Conservation (phyloP, 441 rosid species). For the Sinapis alba region DNA sequence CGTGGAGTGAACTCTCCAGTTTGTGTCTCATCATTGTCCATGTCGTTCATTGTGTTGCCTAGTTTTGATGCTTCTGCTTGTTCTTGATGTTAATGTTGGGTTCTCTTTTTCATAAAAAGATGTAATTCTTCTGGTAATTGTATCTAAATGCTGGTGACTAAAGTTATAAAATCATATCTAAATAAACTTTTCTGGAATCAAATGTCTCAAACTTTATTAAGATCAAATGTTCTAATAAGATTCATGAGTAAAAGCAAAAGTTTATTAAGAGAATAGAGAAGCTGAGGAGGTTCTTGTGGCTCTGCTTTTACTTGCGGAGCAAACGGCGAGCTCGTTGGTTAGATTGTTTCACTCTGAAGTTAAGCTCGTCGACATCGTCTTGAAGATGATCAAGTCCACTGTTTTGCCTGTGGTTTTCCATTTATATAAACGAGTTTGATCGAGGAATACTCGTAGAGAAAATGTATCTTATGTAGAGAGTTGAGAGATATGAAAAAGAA, state of each 20-base stretch:
- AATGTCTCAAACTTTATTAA: slow-evolving; percentile 7
- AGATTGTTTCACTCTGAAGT: slow-evolving; percentile 66
- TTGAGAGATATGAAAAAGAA: slow-evolving; percentile 30
- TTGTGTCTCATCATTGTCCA: slow-evolving; percentile 57
- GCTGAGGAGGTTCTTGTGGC: slow-evolving; percentile 19
- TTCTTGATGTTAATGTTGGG: slow-evolving; percentile 30
- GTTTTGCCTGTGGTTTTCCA: slow-evolving; percentile 62
- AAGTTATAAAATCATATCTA: not conserved
- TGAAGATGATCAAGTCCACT: slow-evolving; percentile 60
- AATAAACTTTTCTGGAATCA: not conserved
- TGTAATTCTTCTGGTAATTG: slow-evolving; percentile 37
- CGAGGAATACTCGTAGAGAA: not conserved
- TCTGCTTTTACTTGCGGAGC: slow-evolving; percentile 64
- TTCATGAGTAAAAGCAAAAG: slow-evolving; percentile 14
- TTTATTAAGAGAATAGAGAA: slow-evolving; percentile 19
- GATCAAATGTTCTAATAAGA: slow-evolving; percentile 11
- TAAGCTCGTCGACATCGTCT: slow-evolving; percentile 73
- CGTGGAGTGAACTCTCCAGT: slow-evolving; percentile 53
- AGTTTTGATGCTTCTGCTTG: slow-evolving; percentile 84
- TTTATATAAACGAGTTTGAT: not conserved
- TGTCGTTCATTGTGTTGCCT: slow-evolving; percentile 80
- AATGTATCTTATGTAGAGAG: not conserved
- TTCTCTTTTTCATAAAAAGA: not conserved
- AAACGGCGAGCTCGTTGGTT: slow-evolving; percentile 65
- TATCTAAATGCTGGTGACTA: slow-evolving; percentile 24